A percentile compares a stretch with the other conserved stretches of the same genome.
Conservation (phyloP, 169 alveolate species). For the Eimeria acervulina region DNA sequence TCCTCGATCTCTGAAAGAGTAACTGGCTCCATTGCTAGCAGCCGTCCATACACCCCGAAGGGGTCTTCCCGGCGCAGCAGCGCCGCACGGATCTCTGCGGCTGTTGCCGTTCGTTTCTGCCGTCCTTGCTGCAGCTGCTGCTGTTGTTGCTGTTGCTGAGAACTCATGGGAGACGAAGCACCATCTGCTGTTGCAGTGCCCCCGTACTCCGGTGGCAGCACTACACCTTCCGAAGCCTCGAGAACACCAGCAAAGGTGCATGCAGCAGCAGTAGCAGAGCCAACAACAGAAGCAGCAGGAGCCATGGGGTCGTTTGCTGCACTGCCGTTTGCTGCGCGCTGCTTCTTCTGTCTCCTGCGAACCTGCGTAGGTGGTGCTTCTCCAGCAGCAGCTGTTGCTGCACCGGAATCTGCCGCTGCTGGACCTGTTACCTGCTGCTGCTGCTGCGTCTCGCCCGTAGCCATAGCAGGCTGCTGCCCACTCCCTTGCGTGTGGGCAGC, state of each 20-base stretch:
- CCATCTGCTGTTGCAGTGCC: slow-evolving; percentile 3
- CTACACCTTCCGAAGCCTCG: background rate
- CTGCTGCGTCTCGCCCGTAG: background rate
- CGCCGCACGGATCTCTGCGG: slow-evolving; percentile 46
- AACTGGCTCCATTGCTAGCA: slow-evolving; percentile 19
- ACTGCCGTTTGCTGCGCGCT: background rate
- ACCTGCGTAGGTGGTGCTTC: background rate
- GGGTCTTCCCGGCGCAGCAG: slow-evolving; percentile 33
- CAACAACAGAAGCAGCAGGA: slow-evolving; percentile 6
- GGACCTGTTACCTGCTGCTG: background rate
- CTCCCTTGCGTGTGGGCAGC: background rate
- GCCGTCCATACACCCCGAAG: slow-evolving; percentile 41
- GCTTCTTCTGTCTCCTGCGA: slow-evolving; percentile 38
- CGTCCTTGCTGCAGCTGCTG: slow-evolving; percentile 31
- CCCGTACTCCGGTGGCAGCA: background rate
- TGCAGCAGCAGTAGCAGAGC: background rate
- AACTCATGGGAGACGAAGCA: background rate
- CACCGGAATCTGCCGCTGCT: background rate
- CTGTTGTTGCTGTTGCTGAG: slow-evolving; percentile 2
- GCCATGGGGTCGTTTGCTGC: background rate
- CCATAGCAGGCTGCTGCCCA: background rate
- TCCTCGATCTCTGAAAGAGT: slow-evolving; percentile 23
- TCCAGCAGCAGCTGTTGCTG: slow-evolving; percentile 24
- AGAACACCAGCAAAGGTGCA: background rate
- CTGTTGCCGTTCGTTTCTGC: slow-evolving; percentile 39